Evolutionary conservation across 495 filamentous ascomycete species (phyloP).

Genomic region (Pseudomonodictys pantanalensis): DNA sequence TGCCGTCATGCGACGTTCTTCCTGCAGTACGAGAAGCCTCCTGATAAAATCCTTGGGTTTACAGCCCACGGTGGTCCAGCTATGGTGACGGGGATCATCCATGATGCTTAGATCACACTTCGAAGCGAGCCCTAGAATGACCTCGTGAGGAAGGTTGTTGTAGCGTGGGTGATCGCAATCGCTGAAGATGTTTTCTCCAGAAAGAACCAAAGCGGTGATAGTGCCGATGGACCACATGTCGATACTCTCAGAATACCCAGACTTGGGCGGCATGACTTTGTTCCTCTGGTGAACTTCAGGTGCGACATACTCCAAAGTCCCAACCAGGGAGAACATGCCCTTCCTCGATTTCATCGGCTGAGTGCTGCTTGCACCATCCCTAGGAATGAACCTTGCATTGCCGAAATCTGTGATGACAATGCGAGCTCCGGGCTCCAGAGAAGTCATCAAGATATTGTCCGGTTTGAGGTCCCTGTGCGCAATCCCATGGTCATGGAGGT

Average conservation of each 20-base stretch:
- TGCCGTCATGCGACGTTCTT: conserved; percentile 51
- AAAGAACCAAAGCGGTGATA: conserved; percentile 52
- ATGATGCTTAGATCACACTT: conserved; percentile 41
- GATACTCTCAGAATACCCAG: conserved; percentile 59
- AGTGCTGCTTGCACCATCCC: not conserved
- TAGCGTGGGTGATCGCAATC: conserved; percentile 27
- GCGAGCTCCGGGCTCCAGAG: conserved; percentile 42
- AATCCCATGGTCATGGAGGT: conserved; percentile 56
- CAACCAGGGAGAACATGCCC: conserved; percentile 61
- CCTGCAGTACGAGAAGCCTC: conserved; percentile 52
- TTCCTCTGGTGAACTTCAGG: conserved; percentile 47
- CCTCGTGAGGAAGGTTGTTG: conserved; percentile 16
- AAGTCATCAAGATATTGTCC: conserved; percentile 64
- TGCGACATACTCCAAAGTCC: conserved; percentile 64
- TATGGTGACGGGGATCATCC: conserved; percentile 32
- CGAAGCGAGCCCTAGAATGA: conserved; percentile 32
- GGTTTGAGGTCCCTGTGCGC: conserved; percentile 70
- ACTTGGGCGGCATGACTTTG: conserved; percentile 30
- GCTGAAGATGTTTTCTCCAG: conserved; percentile 47
- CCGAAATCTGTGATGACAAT: conserved; percentile 77
- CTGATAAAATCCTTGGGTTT: conserved; percentile 55
- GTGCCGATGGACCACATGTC: conserved; percentile 65
- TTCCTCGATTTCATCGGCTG: conserved; percentile 28
- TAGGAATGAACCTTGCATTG: conserved; percentile 50
- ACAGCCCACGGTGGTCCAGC: conserved; percentile 43